These are phyloP conservation scores for Fraxinus excelsior DNA, from an alignment of 257 asterid genomes.

Conservation along the genomic window DNA sequence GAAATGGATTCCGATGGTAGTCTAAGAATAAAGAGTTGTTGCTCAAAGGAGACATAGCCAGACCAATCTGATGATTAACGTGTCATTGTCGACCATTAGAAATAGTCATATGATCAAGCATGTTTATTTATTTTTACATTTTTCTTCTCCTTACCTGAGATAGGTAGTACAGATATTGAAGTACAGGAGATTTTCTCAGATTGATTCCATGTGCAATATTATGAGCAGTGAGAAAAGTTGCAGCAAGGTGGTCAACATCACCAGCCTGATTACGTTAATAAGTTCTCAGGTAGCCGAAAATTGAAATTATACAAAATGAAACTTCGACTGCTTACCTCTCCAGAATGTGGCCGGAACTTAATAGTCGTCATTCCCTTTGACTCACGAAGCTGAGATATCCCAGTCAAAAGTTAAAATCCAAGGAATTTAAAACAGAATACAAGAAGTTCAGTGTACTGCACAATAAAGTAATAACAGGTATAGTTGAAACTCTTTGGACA, in stretches of 20 bases:
- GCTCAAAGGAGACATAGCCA: conserved; percentile 99
- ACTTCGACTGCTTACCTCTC: conserved; percentile 63
- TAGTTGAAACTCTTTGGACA: not conserved
- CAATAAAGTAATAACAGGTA: not conserved
- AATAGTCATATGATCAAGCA: not conserved
- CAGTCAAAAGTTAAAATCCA: conserved; percentile 18
- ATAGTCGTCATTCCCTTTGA: conserved; percentile 93
- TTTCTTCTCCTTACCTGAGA: conserved; percentile 69
- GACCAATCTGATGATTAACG: conserved; percentile 73
- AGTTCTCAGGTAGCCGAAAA: conserved; percentile 12
- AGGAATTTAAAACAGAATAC: not conserved
- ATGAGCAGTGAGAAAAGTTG: conserved; percentile 84
- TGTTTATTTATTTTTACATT: conserved; percentile 11
- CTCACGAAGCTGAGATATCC: conserved; percentile 81
- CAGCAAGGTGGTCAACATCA: conserved; percentile 95
- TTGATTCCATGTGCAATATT: conserved; percentile 95
- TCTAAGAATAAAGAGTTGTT: conserved; percentile 93
- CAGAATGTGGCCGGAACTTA: conserved; percentile 96
- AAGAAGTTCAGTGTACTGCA: not conserved
- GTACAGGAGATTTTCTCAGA: conserved; percentile 93
- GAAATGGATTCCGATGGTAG: conserved; percentile 96
- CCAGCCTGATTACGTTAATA: conserved; percentile 70
- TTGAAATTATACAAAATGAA: not conserved
- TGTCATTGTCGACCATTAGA: conserved; percentile 29
- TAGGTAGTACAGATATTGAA: conserved; percentile 85